Percentiles rank a stretch among this genome's conserved stretches.
Conservation (phyloP, 2,329 filamentous ascomycete genomes). For the Delphinella strobiligena region DNA sequence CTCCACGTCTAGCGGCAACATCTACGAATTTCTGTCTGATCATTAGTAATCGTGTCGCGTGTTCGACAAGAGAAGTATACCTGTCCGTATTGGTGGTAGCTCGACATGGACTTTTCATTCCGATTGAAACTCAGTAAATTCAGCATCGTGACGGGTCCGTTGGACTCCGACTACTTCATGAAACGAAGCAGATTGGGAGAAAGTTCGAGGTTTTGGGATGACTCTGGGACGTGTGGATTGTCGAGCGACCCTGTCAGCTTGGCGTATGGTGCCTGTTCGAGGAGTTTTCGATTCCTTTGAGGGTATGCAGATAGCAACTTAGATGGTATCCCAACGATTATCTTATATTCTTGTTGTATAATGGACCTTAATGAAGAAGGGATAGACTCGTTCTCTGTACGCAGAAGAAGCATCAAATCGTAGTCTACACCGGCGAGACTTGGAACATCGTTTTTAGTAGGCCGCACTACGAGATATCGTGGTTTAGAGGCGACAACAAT, state of each 20-base stretch:
- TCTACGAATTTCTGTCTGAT: slow-evolving; percentile 12
- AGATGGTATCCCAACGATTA: slow-evolving; percentile 32
- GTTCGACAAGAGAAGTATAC: slow-evolving; percentile 31
- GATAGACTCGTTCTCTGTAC: slow-evolving; percentile 13
- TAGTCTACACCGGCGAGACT: slow-evolving; percentile 28
- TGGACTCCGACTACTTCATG: slow-evolving; percentile 27
- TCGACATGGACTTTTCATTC: slow-evolving; percentile 29
- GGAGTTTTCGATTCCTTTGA: slow-evolving; percentile 23
- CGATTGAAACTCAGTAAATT: slow-evolving; percentile 49
- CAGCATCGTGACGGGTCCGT: slow-evolving; percentile 46
- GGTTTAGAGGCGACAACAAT: slow-evolving; percentile 33
- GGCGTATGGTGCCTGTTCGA: slow-evolving; percentile 24
- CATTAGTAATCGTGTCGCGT: slow-evolving; percentile 30
- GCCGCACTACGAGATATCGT: slow-evolving; percentile 39
- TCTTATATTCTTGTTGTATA: slow-evolving; percentile 18
- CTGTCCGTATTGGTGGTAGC: slow-evolving; percentile 47
- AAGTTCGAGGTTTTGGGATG: slow-evolving; percentile 42
- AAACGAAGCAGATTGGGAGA: slow-evolving; percentile 39
- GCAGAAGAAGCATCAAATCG: slow-evolving; percentile 37
- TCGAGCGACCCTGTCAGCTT: slow-evolving; percentile 22
- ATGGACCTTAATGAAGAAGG: slow-evolving; percentile 13
- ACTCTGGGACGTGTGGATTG: slow-evolving; percentile 21
- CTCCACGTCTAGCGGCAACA: slow-evolving; percentile 31
- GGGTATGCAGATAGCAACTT: slow-evolving; percentile 27
- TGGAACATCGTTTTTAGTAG: slow-evolving; percentile 28